Evolutionary conservation across 306 rosid genomes (phyloP), one percentile per base, ranked within the genome.

Genomic region (Lathyrus tuberosus): DNA sequence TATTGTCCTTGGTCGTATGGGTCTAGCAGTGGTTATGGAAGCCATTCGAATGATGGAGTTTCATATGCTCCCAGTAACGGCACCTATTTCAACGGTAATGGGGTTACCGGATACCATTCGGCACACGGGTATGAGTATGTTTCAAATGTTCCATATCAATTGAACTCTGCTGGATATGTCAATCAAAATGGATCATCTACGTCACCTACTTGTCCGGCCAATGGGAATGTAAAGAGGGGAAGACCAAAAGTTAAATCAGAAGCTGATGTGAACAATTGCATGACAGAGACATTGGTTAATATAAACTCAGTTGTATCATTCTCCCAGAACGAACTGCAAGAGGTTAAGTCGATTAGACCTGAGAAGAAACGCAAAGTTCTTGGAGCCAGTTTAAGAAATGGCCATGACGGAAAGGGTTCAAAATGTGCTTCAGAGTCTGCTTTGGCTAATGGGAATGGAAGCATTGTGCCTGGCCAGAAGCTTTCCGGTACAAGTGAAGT

Each of bases 121-220:
- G 85, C 84, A 15, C 91, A 82, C 62, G 89, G 89, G 2, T 95
- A 84, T 48, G 97, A 91, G 38, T 86, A 86, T 65, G 88, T 75
- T 76, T 81, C 97, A 42, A 89, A 91, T 78, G 85, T 86, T 71
- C 85, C 99, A 35, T 91, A 80, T 79, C 99, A 91, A 75, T 86
- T 92, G 89, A 79, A 79, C 78, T 63, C 92, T 75, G 57, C 89
- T 65, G 96, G 92, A 75, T 77, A 60, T 30, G 65, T 76, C 72
- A 78, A 82, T 63, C 87, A 79, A 44, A 86, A 91, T 56, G 96
- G 92, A 63, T 79, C 86, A 24, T 73, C 94, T 26, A 60, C 86
- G 24, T 16, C 74, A 56, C 14, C 84, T 65, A 46, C 86, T 35
- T 66, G 76, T 77, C 91, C 77, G 68, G 72, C 86, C 43, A 88